These are phyloP conservation scores for Zygotorulaspora florentina DNA, from an alignment of 805 yeast species.

Conservation along the genomic window DNA sequence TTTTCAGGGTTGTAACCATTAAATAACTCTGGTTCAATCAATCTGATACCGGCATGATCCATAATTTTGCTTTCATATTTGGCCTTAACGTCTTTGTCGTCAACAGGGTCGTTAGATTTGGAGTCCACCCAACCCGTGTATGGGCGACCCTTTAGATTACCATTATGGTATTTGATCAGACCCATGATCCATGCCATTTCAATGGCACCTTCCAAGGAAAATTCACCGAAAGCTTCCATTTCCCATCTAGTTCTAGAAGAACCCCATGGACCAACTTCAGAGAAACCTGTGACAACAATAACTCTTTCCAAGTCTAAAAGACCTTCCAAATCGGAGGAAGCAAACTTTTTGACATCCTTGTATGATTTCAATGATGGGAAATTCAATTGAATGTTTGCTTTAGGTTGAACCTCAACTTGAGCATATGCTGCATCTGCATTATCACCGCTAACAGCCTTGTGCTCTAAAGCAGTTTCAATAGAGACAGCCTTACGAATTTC, in stretches of 20 bases:
- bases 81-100: conserved; percentile 86
- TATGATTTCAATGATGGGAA: conserved; percentile 87
- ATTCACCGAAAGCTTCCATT: conserved; percentile 93
- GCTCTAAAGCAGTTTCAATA: conserved; percentile 85
- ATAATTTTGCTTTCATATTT: conserved; percentile 87
- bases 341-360: conserved; percentile 59
- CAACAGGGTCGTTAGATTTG: conserved; percentile 87
- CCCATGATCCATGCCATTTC: conserved; percentile 99
- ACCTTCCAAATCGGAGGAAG: conserved; percentile 76
- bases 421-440: conserved; percentile 81
- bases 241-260: conserved; percentile 99
- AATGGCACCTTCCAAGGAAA: conserved; percentile 94
- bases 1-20: conserved; percentile 90
- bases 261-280: conserved; percentile 99
- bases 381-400: conserved; percentile 89
- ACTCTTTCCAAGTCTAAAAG: conserved; percentile 88
- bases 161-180: conserved; percentile 89
- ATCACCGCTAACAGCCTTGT: conserved; percentile 77
- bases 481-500: conserved; percentile 95
- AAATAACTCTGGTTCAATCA: conserved; percentile 93
- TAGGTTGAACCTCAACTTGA: conserved; percentile 77
- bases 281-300: conserved; percentile 94
- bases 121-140: conserved; percentile 98
- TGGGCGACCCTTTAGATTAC: conserved; percentile 56
- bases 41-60: conserved; percentile 93